phyloP scores from a whole-genome alignment of 768 basidiomycete genomes.

The Dacryopinax primogenitus region DNA sequence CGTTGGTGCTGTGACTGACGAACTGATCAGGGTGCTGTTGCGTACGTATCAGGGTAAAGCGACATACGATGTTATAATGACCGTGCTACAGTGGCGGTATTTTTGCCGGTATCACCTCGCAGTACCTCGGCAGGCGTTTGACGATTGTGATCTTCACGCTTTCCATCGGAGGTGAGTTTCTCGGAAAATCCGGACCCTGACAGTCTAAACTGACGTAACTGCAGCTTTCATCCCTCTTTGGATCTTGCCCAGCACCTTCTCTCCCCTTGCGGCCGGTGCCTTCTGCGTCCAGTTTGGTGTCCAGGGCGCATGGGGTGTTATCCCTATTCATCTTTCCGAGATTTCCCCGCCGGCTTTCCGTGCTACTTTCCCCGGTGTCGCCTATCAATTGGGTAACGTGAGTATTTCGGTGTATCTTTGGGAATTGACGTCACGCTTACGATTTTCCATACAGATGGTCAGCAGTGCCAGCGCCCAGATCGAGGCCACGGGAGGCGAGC shows the following conservation, averaged over 20 bases:
- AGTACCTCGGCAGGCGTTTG: constrained; percentile 70
- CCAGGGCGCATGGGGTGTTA: constrained; percentile 81
- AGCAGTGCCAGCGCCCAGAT: constrained; percentile 68
- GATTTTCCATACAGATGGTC: constrained; percentile 35
- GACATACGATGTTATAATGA: constrained; percentile 21
- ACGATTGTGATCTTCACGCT: constrained; percentile 51
- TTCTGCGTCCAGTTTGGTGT: constrained; percentile 82
- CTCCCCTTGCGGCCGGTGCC: constrained; percentile 62
- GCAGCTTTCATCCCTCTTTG: constrained; percentile 59
- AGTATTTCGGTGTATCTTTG: constrained; percentile 13
- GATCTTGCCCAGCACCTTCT: constrained; percentile 63
- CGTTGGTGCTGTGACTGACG: not conserved
- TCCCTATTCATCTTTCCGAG: constrained; percentile 71
- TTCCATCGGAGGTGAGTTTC: constrained; percentile 35
- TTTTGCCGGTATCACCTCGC: constrained; percentile 58
- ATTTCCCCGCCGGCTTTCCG: constrained; percentile 81
- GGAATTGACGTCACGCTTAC: not conserved
- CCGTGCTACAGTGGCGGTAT: constrained; percentile 42
- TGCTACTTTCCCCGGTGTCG: constrained; percentile 73
- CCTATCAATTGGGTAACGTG: constrained; percentile 70
- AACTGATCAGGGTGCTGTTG: constrained; percentile 32
- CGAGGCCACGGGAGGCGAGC: constrained; percentile 56
- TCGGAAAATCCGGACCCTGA: not conserved
- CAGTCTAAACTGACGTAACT: not conserved
- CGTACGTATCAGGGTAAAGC: constrained; percentile 31